phyloP scores from a whole-genome alignment of 768 basidiomycete species.

The Termitomyces sp. region DNA sequence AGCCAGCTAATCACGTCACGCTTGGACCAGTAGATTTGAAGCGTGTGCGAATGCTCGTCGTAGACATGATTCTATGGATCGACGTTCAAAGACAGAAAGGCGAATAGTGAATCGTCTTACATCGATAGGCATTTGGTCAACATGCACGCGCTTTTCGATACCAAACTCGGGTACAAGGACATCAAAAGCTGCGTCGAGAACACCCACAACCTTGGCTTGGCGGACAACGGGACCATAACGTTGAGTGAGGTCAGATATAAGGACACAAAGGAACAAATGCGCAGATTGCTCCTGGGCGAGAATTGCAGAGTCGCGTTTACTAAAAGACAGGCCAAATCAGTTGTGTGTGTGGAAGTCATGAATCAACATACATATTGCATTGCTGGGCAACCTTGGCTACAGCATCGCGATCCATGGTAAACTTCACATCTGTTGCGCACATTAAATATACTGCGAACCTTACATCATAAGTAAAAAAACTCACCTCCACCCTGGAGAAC shows the following conservation, averaged over 20 bases:
- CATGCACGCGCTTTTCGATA: constrained; percentile 98
- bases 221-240: constrained; percentile 95
- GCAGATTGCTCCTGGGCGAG: constrained; percentile 96
- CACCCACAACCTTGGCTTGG: constrained; percentile 91
- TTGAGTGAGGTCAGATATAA: constrained; percentile 91
- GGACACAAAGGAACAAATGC: constrained; percentile 91
- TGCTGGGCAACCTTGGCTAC: constrained; percentile 98
- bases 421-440: constrained; percentile 70
- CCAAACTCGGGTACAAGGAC: constrained; percentile 96
- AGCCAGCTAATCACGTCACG: constrained; percentile 94
- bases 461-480: constrained; percentile 16
- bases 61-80: constrained; percentile 82
- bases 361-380: constrained; percentile 81
- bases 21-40: constrained; percentile 95
- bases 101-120: constrained; percentile 42
- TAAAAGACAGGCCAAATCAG: constrained; percentile 27
- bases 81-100: constrained; percentile 19
- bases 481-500: constrained; percentile 70
- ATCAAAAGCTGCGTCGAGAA: constrained; percentile 97
- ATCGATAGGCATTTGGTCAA: constrained; percentile 98
- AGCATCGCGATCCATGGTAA: constrained; percentile 96
- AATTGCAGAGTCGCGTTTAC: constrained; percentile 87
- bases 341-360: constrained; percentile 1
- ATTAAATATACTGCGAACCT: constrained; percentile 9
- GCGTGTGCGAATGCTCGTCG: constrained; percentile 89